Conservation (phyloP, 164 flowering plant genomes). For the Vitis rupestris region DNA sequence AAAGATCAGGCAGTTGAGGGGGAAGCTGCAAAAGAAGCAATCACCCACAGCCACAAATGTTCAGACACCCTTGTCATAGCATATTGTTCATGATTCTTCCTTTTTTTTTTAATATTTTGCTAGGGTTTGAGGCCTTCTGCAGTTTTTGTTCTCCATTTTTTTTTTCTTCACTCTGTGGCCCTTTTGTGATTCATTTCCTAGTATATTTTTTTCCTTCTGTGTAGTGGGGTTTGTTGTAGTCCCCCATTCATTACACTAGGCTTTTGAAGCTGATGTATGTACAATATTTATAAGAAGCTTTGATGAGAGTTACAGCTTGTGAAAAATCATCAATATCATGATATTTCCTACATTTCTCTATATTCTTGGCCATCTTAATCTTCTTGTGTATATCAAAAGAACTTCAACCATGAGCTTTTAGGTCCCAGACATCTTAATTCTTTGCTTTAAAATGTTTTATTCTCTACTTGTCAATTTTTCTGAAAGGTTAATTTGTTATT, state of each 20-base stretch:
- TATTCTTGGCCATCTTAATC: too few species aligned
- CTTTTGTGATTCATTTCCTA: conserved; percentile 5
- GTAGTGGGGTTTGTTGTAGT: conserved; percentile 13
- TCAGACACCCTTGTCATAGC: conserved; percentile 20
- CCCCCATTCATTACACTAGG: conserved; percentile 16
- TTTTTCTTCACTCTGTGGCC: background rate
- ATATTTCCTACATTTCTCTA: too few species aligned
- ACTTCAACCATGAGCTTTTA: too few species aligned
- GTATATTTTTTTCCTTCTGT: conserved; percentile 1
- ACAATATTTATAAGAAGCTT: conserved; percentile 24
- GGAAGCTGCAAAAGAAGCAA: conserved; percentile 64
- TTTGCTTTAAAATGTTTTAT: too few species aligned
- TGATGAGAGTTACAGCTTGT: conserved; percentile 26
- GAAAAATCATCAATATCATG: conserved; percentile 11
- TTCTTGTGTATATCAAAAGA: too few species aligned
- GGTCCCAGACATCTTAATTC: too few species aligned
- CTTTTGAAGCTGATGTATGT: conserved; percentile 35
- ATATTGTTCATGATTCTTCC: background rate
- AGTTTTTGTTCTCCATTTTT: background rate
- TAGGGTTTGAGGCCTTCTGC: conserved; percentile 10
- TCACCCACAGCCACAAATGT: conserved; percentile 15
- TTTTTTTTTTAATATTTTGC: background rate
- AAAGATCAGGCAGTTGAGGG: conserved; percentile 77
- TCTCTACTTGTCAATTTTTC: too few species aligned
- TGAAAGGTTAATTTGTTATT: too few species aligned